Conservation (phyloP, 2,329 filamentous ascomycete genomes). For the Cordyceps fumosorosea region DNA sequence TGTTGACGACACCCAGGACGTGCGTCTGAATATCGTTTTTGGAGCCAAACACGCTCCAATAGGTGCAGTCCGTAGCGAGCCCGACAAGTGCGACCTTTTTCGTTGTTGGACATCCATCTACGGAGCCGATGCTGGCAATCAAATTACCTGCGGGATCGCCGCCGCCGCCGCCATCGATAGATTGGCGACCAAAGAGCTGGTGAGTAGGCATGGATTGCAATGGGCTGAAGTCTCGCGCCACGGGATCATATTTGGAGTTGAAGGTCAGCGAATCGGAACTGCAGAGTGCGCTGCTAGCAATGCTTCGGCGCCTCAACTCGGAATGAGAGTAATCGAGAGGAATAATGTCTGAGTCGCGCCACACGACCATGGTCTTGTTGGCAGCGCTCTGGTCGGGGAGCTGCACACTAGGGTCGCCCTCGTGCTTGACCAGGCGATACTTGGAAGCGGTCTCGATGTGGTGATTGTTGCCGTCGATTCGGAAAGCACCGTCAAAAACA, state of each 20-base stretch:
- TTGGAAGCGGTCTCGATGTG: constrained; percentile 72
- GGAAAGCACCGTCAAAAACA: constrained; percentile 86
- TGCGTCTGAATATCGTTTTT: constrained; percentile 58
- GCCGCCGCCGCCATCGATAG: constrained; percentile 68
- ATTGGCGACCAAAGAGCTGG: constrained; percentile 66
- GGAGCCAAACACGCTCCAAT: constrained; percentile 66
- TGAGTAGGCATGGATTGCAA: constrained; percentile 57
- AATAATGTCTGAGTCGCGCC: constrained; percentile 80
- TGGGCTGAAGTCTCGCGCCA: constrained; percentile 42
- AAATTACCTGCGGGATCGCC: constrained; percentile 70
- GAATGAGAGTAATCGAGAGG: constrained; percentile 33
- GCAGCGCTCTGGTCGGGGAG: constrained; percentile 33
- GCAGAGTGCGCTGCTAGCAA: constrained; percentile 45
- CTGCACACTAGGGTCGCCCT: constrained; percentile 61
- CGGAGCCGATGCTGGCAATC: constrained; percentile 69
- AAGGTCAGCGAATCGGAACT: constrained; percentile 69
- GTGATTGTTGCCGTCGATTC: constrained; percentile 73
- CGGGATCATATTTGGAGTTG: constrained; percentile 69
- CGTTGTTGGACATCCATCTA: constrained; percentile 79
- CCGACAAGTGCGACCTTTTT: constrained; percentile 87
- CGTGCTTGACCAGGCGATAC: constrained; percentile 66
- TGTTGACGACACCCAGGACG: constrained; percentile 77
- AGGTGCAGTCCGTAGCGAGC: constrained; percentile 88
- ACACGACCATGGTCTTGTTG: constrained; percentile 81
- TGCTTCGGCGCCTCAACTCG: constrained; percentile 57